Percentiles rank a stretch among this genome's conserved stretches.
Conservation (phyloP, 441 rosid species). For the Melianthus villosus region DNA sequence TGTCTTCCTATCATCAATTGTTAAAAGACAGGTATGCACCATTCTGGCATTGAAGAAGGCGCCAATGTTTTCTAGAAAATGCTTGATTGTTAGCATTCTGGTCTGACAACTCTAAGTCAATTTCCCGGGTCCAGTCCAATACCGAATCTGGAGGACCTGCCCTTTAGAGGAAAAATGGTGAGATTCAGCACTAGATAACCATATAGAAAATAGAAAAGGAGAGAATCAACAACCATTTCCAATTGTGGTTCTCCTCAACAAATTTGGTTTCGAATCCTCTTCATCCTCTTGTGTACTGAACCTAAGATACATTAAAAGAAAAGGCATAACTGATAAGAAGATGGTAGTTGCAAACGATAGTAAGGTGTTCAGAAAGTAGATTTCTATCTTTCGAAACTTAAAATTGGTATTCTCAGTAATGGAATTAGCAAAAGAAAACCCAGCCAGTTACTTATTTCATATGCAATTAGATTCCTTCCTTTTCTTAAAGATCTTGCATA, state of each 20-base stretch:
- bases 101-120: conserved; percentile 57
- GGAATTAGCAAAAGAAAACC: no score
- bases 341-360: no score
- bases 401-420: no score
- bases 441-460: no score
- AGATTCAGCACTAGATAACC: conserved; percentile 14
- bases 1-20: neutral
- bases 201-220: conserved; percentile 11
- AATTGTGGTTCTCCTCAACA: conserved; percentile 73
- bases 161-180: conserved; percentile 12
- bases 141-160: conserved; percentile 83
- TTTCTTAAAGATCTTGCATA: no score
- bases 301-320: conserved; percentile 24
- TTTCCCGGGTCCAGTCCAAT: conserved; percentile 84
- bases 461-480: no score
- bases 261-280: conserved; percentile 38
- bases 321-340: neutral
- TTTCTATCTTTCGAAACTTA: no score
- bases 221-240: conserved; percentile 60
- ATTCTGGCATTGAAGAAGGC: conserved; percentile 97
- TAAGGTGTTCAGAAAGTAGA: no score
- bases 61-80: conserved; percentile 95
- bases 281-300: conserved; percentile 87
- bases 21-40: conserved; percentile 24
- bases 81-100: conserved; percentile 75